Percentiles rank a stretch among this genome's conserved stretches.
Conservation (phyloP, 768 basidiomycete species). For the Boletellus ananas region DNA sequence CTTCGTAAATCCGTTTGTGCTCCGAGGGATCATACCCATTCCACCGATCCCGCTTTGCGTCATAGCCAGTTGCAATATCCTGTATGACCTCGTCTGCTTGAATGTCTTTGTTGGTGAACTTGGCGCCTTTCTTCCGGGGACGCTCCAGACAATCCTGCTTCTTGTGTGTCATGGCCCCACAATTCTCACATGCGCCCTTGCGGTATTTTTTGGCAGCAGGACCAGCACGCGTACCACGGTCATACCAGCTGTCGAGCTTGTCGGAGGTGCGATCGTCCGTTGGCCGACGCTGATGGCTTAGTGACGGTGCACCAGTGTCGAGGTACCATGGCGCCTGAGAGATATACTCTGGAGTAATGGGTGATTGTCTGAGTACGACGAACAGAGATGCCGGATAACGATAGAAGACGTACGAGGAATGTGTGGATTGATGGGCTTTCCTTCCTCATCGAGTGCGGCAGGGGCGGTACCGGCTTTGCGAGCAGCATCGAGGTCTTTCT, state of each 20-base stretch:
- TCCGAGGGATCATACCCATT: conserved; percentile 93
- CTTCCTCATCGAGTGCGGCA: conserved; percentile 92
- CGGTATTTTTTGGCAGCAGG: conserved; percentile 96
- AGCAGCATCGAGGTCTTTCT: conserved; percentile 97
- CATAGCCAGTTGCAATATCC: conserved; percentile 73
- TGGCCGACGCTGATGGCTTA: conserved; percentile 89
- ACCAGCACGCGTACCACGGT: conserved; percentile 77
- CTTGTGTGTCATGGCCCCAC: conserved; percentile 94
- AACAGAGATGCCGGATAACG: neutral
- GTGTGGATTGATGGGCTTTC: conserved; percentile 95
- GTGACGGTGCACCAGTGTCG: conserved; percentile 88
- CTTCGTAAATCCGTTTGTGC: conserved; percentile 85
- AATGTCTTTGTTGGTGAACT: conserved; percentile 86
- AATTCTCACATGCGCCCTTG: conserved; percentile 98
- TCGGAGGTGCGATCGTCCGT: conserved; percentile 51
- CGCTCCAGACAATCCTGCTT: conserved; percentile 91
- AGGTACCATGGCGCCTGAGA: conserved; percentile 99
- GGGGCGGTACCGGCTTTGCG: conserved; percentile 98
- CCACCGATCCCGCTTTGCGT: conserved; percentile 96
- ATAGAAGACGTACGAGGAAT: conserved; percentile 78
- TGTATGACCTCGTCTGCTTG: conserved; percentile 89
- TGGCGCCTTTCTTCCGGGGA: conserved; percentile 94
- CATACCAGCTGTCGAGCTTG: conserved; percentile 90
- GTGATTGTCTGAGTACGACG: neutral
- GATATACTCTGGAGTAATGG: conserved; percentile 73